Evolutionary conservation across 2,329 filamentous ascomycete species (phyloP), one percentile per base, ranked within the genome.

Genomic region (Lecanicillium sp.): DNA sequence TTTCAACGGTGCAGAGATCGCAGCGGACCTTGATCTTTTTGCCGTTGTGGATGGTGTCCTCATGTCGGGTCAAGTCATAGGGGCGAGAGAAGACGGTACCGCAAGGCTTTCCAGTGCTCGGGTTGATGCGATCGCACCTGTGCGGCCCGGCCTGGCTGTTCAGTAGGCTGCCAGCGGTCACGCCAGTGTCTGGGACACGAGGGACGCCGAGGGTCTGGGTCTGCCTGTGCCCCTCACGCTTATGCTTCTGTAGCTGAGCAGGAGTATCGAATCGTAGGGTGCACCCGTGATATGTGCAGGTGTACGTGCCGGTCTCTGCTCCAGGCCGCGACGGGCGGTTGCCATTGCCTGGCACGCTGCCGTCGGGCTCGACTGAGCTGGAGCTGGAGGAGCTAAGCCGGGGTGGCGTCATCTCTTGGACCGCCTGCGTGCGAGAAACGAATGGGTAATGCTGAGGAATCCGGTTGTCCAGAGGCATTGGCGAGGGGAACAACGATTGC

Each of bases 31-130:
- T 97, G 60, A 89, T 81, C 71, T 96, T 96, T 52, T 86, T 80
- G 1, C 81, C 82, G 52, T 96, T 96, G 72, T 97, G 92, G 47
- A 97, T 97, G 0, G 92, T 97, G 49, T 96, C 90, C 60, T 98
- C 92, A 57, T 98, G 92, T 17, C 92, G 76, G 0, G 92, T 98
- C 37, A 98, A 72, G 61, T 98, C 92, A 69, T 98, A 98, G 2
- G 92, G 92, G 15, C 92, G 74, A 1, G 90, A 96, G 62, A 98
- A 97, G 39, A 95, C 72, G 0, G 88, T 94, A 58, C 87, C 90
- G 73, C 92, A 97, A 0, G 88, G 84, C 66, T 96, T 96, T 46
- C 87, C 87, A 0, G 92, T 97, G 47, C 86, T 90, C 2, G 90
- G 90, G 61, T 97, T 97, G 64, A 90, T 87, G 49, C 89, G 80